phyloP scores from a whole-genome alignment of 148 eudicot species.

The Fagopyrum esculentum region DNA sequence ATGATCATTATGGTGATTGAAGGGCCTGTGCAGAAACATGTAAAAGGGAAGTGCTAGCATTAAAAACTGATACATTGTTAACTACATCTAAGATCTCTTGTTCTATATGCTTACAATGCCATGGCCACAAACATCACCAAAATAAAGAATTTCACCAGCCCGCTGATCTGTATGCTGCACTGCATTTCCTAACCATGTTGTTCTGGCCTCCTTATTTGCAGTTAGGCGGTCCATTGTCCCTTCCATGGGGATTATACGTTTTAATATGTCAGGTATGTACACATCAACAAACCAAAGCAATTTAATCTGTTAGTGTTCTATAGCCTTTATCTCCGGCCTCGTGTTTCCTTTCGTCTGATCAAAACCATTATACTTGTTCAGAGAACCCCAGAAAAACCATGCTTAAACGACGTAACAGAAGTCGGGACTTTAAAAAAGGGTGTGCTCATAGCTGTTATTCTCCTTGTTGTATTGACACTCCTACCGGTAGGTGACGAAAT shows the following conservation, averaged over 20 bases:
- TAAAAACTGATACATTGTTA: not conserved
- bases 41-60: not conserved
- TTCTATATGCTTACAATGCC: no score
- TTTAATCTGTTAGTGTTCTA: not conserved
- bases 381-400: conserved; percentile 96
- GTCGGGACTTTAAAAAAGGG: conserved; percentile 82
- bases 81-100: not conserved
- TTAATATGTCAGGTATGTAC: conserved; percentile 86
- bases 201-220: conserved; percentile 21
- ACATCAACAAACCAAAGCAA: not conserved
- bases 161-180: not conserved
- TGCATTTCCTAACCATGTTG: not conserved
- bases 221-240: conserved; percentile 96
- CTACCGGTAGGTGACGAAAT: conserved; percentile 94
- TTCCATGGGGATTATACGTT: conserved; percentile 97
- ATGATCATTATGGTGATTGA: not conserved
- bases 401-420: conserved; percentile 90
- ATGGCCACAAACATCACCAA: no score
- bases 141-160: not conserved
- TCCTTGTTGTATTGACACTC: conserved; percentile 70
- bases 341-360: not conserved
- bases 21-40: not conserved
- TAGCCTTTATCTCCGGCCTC: not conserved
- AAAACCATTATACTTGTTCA: conserved; percentile 21
- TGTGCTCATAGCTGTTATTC: conserved; percentile 32